Base-by-base conservation (phyloP, 2,329 filamentous ascomycete species). In the Colletotrichum navitas region DNA sequence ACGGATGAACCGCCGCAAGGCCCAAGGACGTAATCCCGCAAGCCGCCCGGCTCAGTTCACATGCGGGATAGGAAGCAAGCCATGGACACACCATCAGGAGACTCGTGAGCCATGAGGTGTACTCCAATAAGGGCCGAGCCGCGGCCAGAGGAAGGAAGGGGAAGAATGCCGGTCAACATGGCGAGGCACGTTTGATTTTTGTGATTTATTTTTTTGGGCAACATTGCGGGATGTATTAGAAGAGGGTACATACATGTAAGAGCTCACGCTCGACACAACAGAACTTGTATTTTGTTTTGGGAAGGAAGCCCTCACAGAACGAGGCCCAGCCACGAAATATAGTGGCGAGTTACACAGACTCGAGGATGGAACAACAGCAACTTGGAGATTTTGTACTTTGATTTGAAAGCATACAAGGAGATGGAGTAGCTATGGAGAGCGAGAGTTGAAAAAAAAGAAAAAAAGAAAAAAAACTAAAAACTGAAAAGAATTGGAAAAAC, bases 61-160 rank as follows among this genome's bases (percentile, higher is more conserved):
- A 56, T 56, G 41, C 45, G 26, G 58, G 58, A 68, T 56, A 47
- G 36, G 68, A 68, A 68, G 12, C 34, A 39, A 41, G 51, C 36
- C 52, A 71, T 62, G 68, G 68, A 68, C 58, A 39, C 64, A 14
- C 34, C 49, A 18, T 47, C 32, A 34, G 64, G 59, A 62, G 52
- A 63, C 58, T 67, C 63, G 64, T 24, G 58, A 71, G 36, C 52
- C 55, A 58, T n/a, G 14, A 68, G 51, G 47, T 58, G 58, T 51
- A n/a, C 59, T 68, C 58, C 58, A 66, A 18, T 29, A 58, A 71
- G 67, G 16, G 68, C 68, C 64, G 64, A 68, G 68, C 68, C 68
- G 64, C n/a, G 68, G 64, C 41, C 36, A 11, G 55, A n/a, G 26
- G 32, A 12, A 34, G 51, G 47, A 18, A 32, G 60, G 26, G 32